These are phyloP conservation scores for Clonostachys byssicola DNA, from an alignment of 2,329 filamentous ascomycete genomes.

Conservation along the genomic window DNA sequence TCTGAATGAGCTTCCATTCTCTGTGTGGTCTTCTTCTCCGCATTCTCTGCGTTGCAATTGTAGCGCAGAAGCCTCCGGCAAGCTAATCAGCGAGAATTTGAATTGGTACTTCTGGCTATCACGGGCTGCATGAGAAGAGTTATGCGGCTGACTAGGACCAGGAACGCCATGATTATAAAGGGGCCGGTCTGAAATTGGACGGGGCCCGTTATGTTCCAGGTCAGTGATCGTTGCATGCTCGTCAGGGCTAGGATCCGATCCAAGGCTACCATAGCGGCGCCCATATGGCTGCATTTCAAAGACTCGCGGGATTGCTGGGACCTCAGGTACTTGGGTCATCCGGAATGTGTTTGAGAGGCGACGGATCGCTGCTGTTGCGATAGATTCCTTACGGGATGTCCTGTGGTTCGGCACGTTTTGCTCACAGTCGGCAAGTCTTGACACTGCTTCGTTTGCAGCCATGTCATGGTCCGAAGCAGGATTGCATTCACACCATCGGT, in stretches of 20 bases:
- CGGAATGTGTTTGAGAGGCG: conserved; percentile 18
- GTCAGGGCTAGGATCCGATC: conserved; percentile 9
- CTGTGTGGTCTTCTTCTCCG: conserved; percentile 30
- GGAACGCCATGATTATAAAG: conserved; percentile 14
- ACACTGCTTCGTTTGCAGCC: no score
- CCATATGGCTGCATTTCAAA: conserved; percentile 14
- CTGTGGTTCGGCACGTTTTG: background rate
- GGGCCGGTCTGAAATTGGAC: conserved; percentile 13
- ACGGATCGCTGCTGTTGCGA: conserved; percentile 13
- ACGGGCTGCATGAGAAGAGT: conserved; percentile 14
- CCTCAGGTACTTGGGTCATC: background rate
- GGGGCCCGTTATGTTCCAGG: background rate
- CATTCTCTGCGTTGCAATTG: conserved; percentile 22
- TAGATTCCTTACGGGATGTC: conserved; percentile 1
- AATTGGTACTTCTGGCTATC: conserved; percentile 16
- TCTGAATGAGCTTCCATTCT: conserved; percentile 17
- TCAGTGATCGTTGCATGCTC: background rate
- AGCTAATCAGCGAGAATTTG: conserved; percentile 28
- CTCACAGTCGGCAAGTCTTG: no score
- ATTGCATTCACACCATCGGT: conserved; percentile 6
- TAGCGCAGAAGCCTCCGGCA: conserved; percentile 26
- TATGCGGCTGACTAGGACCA: conserved; percentile 11
- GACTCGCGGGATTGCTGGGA: background rate
- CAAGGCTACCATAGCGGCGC: conserved; percentile 22
- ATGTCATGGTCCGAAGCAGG: background rate